phyloP scores from a whole-genome alignment of 805 yeast species.

The Wickerhamomyces ciferrii region DNA sequence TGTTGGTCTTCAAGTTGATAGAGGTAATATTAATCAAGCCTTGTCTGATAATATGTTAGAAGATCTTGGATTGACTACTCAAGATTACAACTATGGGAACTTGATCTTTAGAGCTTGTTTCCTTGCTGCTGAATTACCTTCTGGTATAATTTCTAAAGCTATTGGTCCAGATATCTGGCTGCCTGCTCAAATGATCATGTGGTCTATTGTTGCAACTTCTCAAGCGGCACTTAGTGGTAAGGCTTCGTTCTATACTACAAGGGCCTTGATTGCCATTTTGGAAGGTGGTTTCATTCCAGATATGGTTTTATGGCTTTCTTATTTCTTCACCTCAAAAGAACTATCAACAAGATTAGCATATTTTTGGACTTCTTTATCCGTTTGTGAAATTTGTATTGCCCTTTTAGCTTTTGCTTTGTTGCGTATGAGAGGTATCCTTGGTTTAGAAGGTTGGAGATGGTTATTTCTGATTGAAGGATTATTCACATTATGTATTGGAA shows the following conservation, averaged over 20 bases:
- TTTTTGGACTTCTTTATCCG: slow-evolving; percentile 53
- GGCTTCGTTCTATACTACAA: slow-evolving; percentile 37
- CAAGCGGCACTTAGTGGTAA: slow-evolving; percentile 41
- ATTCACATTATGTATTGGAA: slow-evolving; percentile 50
- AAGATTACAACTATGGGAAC: slow-evolving; percentile 54
- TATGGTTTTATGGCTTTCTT: slow-evolving; percentile 57
- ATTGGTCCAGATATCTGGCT: slow-evolving; percentile 60
- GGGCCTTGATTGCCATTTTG: slow-evolving; percentile 46
- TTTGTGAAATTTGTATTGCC: slow-evolving; percentile 41
- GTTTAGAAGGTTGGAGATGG: slow-evolving; percentile 62
- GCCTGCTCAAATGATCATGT: slow-evolving; percentile 50
- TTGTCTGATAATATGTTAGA: slow-evolving; percentile 49
- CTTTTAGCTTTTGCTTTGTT: slow-evolving; percentile 51
- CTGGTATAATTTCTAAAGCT: slow-evolving; percentile 55
- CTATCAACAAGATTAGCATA: slow-evolving; percentile 52
- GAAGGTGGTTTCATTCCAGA: slow-evolving; percentile 73
- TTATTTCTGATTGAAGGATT: slow-evolving; percentile 61
- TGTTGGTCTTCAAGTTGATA: slow-evolving; percentile 49
- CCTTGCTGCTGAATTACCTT: slow-evolving; percentile 57
- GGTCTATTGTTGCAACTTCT: slow-evolving; percentile 51
- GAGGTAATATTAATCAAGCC: slow-evolving; percentile 54
- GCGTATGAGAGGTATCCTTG: slow-evolving; percentile 40
- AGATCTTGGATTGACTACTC: slow-evolving; percentile 46
- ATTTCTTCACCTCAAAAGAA: slow-evolving; percentile 59
- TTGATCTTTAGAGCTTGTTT: slow-evolving; percentile 47